Evolutionary conservation across 371 early-diverging fungal genomes (phyloP).

Genomic region (Mortierella sp.): DNA sequence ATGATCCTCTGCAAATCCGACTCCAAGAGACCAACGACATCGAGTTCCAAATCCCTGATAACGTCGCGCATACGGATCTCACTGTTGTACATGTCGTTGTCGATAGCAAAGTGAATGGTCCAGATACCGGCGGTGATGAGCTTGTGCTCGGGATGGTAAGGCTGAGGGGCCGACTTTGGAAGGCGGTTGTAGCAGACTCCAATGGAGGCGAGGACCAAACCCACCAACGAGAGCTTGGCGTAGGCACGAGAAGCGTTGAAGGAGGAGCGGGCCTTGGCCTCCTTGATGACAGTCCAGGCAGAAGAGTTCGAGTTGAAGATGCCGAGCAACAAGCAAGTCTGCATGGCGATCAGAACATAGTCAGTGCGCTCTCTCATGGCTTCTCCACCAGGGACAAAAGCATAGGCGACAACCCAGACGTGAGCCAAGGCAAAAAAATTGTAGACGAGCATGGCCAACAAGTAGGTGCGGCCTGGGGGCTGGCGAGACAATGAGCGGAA

Average conservation of each 20-base stretch:
- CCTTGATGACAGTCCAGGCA: conserved; percentile 27
- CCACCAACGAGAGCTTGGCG: conserved; percentile 16
- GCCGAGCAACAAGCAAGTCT: conserved; percentile 66
- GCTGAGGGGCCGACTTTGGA: conserved; percentile 62
- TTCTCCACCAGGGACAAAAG: conserved; percentile 87
- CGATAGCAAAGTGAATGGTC: conserved; percentile 90
- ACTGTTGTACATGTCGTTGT: conserved; percentile 88
- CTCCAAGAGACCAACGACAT: conserved; percentile 87
- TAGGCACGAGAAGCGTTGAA: conserved; percentile 17
- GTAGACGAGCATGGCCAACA: conserved; percentile 72
- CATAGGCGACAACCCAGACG: conserved; percentile 88
- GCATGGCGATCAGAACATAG: conserved; percentile 67
- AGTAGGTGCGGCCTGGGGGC: conserved; percentile 76
- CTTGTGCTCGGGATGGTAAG: conserved; percentile 74
- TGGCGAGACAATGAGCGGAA: conserved; percentile 68
- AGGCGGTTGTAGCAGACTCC: conserved; percentile 28
- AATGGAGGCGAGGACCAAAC: conserved; percentile 21
- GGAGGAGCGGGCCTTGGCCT: conserved; percentile 23
- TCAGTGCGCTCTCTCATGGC: conserved; percentile 82
- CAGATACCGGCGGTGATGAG: conserved; percentile 85
- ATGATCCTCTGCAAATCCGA: conserved; percentile 86
- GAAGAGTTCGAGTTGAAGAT: conserved; percentile 60
- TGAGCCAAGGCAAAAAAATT: conserved; percentile 80
- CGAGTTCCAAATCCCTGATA: conserved; percentile 81
- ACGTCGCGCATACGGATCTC: conserved; percentile 81